Conservation (phyloP, 768 basidiomycete genomes). For the Russula lepida region DNA sequence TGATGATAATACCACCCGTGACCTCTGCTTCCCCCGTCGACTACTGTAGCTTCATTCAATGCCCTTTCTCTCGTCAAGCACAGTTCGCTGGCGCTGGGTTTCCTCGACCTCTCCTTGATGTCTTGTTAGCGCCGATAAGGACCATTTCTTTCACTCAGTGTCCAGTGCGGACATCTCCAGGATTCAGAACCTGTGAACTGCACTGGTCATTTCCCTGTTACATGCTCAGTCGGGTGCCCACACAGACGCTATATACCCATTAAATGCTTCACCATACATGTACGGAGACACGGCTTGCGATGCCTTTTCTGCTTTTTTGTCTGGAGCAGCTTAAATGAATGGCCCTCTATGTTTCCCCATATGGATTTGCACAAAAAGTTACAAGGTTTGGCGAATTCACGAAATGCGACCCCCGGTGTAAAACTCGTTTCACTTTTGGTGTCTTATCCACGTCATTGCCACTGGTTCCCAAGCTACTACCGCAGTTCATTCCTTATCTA, state of each 20-base stretch:
- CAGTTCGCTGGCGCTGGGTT: too few species aligned
- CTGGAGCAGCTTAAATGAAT: too few species aligned
- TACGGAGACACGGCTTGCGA: too few species aligned
- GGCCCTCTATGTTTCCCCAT: not conserved
- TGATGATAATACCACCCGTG: too few species aligned
- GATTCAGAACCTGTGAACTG: not conserved
- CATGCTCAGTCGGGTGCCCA: not conserved
- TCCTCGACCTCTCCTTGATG: too few species aligned
- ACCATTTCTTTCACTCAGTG: not conserved
- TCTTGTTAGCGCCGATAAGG: not conserved
- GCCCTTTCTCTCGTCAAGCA: not conserved
- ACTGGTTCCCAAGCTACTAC: not conserved
- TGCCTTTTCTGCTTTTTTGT: too few species aligned
- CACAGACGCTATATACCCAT: too few species aligned
- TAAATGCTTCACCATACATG: too few species aligned
- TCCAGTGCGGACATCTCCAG: not conserved
- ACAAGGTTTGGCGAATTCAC: not conserved
- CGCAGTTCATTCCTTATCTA: not conserved
- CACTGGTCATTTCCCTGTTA: not conserved
- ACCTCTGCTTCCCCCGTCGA: too few species aligned
- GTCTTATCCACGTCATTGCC: not conserved
- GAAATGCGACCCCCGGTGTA: not conserved
- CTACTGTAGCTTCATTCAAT: too few species aligned
- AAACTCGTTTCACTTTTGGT: not conserved
- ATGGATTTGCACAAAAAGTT: not conserved